Base-by-base conservation (phyloP, 1,284 basidiomycete genomes). In the Marasmius tenuissimus region DNA sequence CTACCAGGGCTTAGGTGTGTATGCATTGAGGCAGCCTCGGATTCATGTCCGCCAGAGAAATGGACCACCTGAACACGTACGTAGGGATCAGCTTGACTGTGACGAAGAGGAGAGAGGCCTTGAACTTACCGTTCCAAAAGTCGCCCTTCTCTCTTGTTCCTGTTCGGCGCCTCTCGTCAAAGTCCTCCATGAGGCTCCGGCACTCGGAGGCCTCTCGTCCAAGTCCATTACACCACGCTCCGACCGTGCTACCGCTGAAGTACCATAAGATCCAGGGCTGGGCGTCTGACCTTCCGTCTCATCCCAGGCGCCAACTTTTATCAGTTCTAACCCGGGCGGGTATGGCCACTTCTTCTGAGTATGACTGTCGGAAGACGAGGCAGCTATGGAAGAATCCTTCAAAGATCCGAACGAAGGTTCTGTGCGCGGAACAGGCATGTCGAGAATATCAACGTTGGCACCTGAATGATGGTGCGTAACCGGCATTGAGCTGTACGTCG, bases 131-230 rank as follows among this genome's bases (percentile, higher is more conserved):
- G 78, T 8, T 11, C 88, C 88, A 71, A 88, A 88, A 6, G 85
- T 87, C 33, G 80, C 81, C 54, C 86, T 75, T 57, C 81, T 77
- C 18, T 75, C 77, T 55, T 74, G 70, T 10, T 61, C 64, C 33
- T 18, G 11, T 2, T n/a, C 52, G n/a, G 33, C 65, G 49, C 70
- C 72, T n/a, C 73, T 65, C 10, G 85, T 75, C 64, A 89, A 73
- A 11, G 75, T 75, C 61, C 82, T 77, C 88, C 88, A 90, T 3
- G 78, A 73, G 58, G 81, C 81, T 16, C 78, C 76, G 35, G 88
- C 83, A 59, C 68, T 68, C 1, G 88, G 88, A 6, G 88, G 88
- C 33, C 79, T 85, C 38, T 88, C 85, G 61, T 90, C 88, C 11
- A 88, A 73, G 6, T 88, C 69, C 20, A 27, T 35, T 22, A 34